A percentile compares a stretch with the other conserved stretches of the same genome.
These are phyloP conservation scores for Hymenochaete sp. DNA, from an alignment of 1,284 basidiomycete genomes.

Conservation along the genomic window DNA sequence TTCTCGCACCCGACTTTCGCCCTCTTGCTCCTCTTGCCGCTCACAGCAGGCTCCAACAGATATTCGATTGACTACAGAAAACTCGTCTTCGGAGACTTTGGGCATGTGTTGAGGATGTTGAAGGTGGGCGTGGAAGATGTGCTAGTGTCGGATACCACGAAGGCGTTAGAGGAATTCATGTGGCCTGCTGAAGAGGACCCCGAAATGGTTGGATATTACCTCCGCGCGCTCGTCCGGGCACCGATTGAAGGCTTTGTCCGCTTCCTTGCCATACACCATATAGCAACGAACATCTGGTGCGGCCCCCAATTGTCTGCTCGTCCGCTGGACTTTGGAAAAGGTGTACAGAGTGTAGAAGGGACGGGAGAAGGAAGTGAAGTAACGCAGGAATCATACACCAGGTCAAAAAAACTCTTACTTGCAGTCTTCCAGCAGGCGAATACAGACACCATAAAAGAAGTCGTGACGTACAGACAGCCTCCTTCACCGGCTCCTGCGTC, in stretches of 20 bases:
- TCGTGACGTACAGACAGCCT: conserved; percentile 44
- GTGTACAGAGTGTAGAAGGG: neutral
- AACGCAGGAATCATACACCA: neutral
- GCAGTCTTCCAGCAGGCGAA: conserved; percentile 44
- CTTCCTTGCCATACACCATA: conserved; percentile 70
- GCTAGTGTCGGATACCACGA: conserved; percentile 31
- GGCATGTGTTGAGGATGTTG: conserved; percentile 49
- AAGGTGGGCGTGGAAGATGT: conserved; percentile 41
- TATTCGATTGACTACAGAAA: conserved; percentile 81
- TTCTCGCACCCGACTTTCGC: conserved; percentile 78
- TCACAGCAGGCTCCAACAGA: conserved; percentile 63
- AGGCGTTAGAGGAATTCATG: conserved; percentile 47
- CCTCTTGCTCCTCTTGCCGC: conserved; percentile 68
- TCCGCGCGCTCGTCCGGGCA: conserved; percentile 41
- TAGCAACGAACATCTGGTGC: conserved; percentile 69
- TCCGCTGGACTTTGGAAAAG: neutral
- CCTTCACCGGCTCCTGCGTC: too few relatives aligned
- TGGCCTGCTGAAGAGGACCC: conserved; percentile 63
- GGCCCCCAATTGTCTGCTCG: conserved; percentile 32
- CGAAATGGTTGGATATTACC: conserved; percentile 58
- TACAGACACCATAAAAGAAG: conserved; percentile 39
- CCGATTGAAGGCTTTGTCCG: conserved; percentile 54
- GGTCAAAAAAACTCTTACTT: conserved; percentile 37
- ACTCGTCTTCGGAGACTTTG: conserved; percentile 77
- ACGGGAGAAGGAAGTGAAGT: conserved; percentile 2